Base-by-base conservation (phyloP, 2,329 filamentous ascomycete genomes). In the Chaetomium sp. region DNA sequence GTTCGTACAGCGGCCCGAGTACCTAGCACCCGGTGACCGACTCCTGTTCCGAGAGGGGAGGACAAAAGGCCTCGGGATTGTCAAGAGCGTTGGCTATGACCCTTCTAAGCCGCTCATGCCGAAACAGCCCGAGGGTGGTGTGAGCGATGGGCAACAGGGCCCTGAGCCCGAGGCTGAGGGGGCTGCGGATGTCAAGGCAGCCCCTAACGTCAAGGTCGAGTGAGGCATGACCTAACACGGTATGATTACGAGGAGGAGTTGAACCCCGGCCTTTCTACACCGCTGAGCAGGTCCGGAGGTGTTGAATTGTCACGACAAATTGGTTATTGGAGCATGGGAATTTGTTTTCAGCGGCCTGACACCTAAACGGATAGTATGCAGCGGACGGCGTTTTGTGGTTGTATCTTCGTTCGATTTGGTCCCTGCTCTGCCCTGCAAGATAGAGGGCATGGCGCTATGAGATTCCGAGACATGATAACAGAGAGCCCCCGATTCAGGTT, bases 1-100 rank as follows among this genome's bases (percentile, higher is more conserved):
- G 10, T 99, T 99, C 74, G 90, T 97, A 3, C 95, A 97, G 76
- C 83, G 94, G 25, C 95, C 95, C 2, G 95, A 99, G 78, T 99
- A 96, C 70, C 79, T 99, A 13, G 90, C 88, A 0, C 89, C 92
- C 0, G 95, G 95, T 0, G 95, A 98, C 76, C 84, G 94, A 25
- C 85, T 99, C 35, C 80, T 99, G 21, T 99, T 99, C 82, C 86
- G 95, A 50, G 95, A 99, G 79, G 95, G 95, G 0, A 85, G 93
- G 67, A 99, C 95, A 0, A 98, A 98, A 80, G 95, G 95, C 0
- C 80, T 99, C 0, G 95, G 95, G 0, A 97, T 99, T 68, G 92
- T 99, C 57, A 97, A 97, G 76, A 86, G 87, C 47, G 85, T 98
- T 0, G 93, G 93, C 2, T 99, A 98, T 75, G 93, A 98, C 75